Evolutionary conservation across 352 stramenopile genomes (phyloP), one percentile per base, ranked within the genome.

Genomic region (Pythium myriotylum): DNA sequence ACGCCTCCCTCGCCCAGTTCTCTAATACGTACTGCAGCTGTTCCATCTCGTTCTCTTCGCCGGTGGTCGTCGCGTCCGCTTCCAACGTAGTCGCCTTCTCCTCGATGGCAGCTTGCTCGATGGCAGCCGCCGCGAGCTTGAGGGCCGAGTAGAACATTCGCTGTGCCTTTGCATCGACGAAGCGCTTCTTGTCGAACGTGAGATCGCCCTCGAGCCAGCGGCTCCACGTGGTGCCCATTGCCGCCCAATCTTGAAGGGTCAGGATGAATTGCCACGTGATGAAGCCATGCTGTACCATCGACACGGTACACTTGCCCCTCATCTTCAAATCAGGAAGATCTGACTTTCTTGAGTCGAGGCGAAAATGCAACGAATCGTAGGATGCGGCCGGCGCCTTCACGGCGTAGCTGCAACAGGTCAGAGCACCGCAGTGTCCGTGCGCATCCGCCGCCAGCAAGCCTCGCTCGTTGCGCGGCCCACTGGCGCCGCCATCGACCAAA

Each of bases 1-100:
- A 68, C 9, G 57, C 62, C 20, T 88, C 78, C 22, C 76, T 65
- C 20, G 68, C 39, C 78, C 78, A 88, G 55, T 86, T 77, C 51
- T 82, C 68, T 3, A 88, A 62, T 33, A 82, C 55, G 26, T 84
- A 65, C 35, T 79, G 59, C 24, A 74, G 61, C 37, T 84, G 59
- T 5, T 72, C 58, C 6, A 54, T 32, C n/a, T 56, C 60, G 3
- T 62, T 57, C n/a, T 71, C 64, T 23, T 62, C 51, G 2, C 24
- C 32, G 4, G 61, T 17, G 20, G 17, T 13, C 1, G 50, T 54
- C 8, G 49, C 40, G 23, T 66, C 47, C 0, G 50, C 56, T 20
- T 51, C 55, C n/a, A 56, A 19, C 17, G 24, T 22, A 0, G 13
- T 26, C 13, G 7, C 60, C 16, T 41, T 23, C 27, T 55, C 54